Evolutionary conservation across 2,329 filamentous ascomycete species (phyloP).

Genomic region (Malbranchea zuffiana): DNA sequence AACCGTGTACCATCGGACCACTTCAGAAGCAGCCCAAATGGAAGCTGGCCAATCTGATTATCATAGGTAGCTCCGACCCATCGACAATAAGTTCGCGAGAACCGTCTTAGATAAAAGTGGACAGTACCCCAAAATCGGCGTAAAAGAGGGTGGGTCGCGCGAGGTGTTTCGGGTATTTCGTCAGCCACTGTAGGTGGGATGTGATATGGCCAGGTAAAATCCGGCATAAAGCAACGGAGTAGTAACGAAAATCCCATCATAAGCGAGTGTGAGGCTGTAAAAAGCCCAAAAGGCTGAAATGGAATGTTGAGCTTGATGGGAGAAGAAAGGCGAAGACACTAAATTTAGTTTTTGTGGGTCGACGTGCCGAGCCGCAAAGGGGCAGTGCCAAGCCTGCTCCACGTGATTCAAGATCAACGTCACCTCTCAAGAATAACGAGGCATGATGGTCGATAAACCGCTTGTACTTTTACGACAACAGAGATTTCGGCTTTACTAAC

Average conservation of each 20-base stretch:
- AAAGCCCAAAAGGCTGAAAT: neutral
- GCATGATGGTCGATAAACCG: no score
- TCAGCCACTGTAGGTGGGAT: conserved; percentile 7
- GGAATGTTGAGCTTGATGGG: conserved; percentile 1
- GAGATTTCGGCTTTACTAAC: no score
- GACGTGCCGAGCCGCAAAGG: no score
- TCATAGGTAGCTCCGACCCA: conserved; percentile 23
- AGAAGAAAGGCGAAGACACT: neutral
- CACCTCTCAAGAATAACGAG: no score
- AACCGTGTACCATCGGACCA: conserved; percentile 28
- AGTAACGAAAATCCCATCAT: conserved; percentile 7
- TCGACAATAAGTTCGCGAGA: conserved; percentile 19
- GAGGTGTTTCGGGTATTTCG: conserved; percentile 19
- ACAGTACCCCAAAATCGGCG: conserved; percentile 23
- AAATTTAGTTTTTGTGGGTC: no score
- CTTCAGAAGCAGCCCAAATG: conserved; percentile 31
- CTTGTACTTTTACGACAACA: no score
- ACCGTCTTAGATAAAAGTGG: conserved; percentile 19
- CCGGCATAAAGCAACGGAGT: conserved; percentile 14
- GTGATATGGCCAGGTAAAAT: conserved; percentile 17
- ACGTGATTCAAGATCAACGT: neutral
- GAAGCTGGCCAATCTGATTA: conserved; percentile 27
- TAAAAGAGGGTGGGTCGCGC: conserved; percentile 12
- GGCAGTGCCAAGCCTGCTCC: conserved; percentile 1
- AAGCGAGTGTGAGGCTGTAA: no score